Evolutionary conservation across 2,329 filamentous ascomycete species (phyloP).

Genomic region (Rutstroemia sp.): DNA sequence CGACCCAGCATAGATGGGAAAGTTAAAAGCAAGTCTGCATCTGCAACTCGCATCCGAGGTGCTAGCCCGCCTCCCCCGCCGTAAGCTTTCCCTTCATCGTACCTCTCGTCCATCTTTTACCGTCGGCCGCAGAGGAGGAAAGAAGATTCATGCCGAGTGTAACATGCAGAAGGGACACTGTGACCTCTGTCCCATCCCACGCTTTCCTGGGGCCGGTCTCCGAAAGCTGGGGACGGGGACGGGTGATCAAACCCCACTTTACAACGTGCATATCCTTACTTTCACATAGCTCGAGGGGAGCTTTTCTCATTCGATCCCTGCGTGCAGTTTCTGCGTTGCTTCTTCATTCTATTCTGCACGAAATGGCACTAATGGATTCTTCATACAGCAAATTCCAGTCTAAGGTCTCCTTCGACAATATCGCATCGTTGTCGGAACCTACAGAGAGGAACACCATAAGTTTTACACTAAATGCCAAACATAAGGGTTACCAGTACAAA

Average conservation of each 20-base stretch:
- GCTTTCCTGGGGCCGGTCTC: not conserved
- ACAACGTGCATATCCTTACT: slow-evolving; percentile 1
- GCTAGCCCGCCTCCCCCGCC: slow-evolving; percentile 30
- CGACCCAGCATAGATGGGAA: slow-evolving; percentile 6
- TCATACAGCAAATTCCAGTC: slow-evolving; percentile 49
- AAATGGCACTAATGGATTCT: slow-evolving; percentile 9
- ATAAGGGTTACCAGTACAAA: slow-evolving; percentile 62
- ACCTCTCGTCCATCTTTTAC: not conserved
- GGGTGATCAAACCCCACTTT: slow-evolving; percentile 11
- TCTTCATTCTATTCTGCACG: not conserved
- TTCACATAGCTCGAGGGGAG: slow-evolving; percentile 2
- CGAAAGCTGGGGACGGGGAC: slow-evolving; percentile 5
- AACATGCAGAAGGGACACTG: not conserved
- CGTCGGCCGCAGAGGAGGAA: not conserved
- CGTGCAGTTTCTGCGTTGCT: not conserved
- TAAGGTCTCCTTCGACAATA: slow-evolving; percentile 70
- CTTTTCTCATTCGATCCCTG: not conserved
- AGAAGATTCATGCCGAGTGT: not conserved
- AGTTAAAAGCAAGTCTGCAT: slow-evolving; percentile 26
- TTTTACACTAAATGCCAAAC: slow-evolving; percentile 63
- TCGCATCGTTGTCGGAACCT: slow-evolving; percentile 55
- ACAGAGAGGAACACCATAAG: slow-evolving; percentile 50
- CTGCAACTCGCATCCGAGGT: slow-evolving; percentile 1
- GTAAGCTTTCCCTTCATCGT: slow-evolving; percentile 21
- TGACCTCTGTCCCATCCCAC: slow-evolving; percentile 2